A percentile compares a stretch with the other conserved stretches of the same genome.
Evolutionary conservation across 768 basidiomycete species (phyloP).

Genomic region (Leccinum incarnatum): DNA sequence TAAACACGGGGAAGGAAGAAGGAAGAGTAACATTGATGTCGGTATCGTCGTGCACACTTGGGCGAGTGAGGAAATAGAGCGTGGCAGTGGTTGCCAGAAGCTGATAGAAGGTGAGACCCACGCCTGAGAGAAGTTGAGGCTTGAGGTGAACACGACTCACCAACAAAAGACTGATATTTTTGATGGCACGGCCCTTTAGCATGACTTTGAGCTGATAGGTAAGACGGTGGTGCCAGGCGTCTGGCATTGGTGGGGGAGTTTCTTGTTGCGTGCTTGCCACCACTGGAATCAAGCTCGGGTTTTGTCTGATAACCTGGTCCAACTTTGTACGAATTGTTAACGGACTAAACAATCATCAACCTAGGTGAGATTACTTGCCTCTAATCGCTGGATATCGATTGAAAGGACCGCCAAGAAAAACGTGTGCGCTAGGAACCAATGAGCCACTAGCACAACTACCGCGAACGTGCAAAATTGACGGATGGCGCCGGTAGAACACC

Average conservation of each 20-base stretch:
- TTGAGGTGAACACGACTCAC: slow-evolving; percentile 39
- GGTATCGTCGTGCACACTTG: slow-evolving; percentile 36
- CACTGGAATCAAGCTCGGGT: slow-evolving; percentile 52
- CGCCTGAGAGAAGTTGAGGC: not conserved
- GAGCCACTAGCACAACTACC: slow-evolving; percentile 89
- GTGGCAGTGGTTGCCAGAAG: slow-evolving; percentile 74
- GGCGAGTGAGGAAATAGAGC: slow-evolving; percentile 69
- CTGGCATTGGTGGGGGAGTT: slow-evolving; percentile 16
- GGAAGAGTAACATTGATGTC: slow-evolving; percentile 17
- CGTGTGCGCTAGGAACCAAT: slow-evolving; percentile 96
- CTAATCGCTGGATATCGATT: slow-evolving; percentile 93
- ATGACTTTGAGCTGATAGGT: slow-evolving; percentile 36
- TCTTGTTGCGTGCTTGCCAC: slow-evolving; percentile 29
- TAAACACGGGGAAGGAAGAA: slow-evolving; percentile 33
- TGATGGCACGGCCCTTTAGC: slow-evolving; percentile 64
- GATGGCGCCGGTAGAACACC: slow-evolving; percentile 75
- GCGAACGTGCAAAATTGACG: slow-evolving; percentile 93
- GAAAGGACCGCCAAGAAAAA: slow-evolving; percentile 94
- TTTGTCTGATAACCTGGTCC: slow-evolving; percentile 81
- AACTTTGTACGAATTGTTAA: slow-evolving; percentile 45
- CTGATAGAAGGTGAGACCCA: slow-evolving; percentile 36
- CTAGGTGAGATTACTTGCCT: slow-evolving; percentile 43
- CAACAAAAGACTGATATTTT: slow-evolving; percentile 78
- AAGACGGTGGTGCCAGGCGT: slow-evolving; percentile 34
- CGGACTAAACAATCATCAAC: not conserved